Percentiles rank a stretch among this genome's conserved stretches.
Conservation (phyloP, 2,329 filamentous ascomycete genomes). For the Curvularia verruculosa region DNA sequence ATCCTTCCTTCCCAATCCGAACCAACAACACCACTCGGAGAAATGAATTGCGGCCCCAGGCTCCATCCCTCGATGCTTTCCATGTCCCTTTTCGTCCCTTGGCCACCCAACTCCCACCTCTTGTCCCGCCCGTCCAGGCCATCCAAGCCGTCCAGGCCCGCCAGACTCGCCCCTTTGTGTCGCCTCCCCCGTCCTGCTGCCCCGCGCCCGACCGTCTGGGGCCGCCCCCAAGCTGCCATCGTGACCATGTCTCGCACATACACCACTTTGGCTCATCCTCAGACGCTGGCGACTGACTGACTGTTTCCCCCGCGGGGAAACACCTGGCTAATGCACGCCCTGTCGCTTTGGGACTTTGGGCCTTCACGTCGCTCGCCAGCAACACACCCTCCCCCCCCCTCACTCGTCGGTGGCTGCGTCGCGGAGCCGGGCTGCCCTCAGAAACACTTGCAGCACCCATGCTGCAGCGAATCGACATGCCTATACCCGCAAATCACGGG, state of each 20-base stretch:
- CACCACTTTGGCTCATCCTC: too few relatives aligned
- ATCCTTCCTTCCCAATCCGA: too few relatives aligned
- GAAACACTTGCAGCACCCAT: slow-evolving; percentile 22
- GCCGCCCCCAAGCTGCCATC: slow-evolving; percentile 2
- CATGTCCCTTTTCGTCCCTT: too few relatives aligned
- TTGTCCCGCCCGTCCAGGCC: background rate
- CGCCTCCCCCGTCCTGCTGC: background rate
- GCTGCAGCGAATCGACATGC: too few relatives aligned
- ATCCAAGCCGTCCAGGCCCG: background rate
- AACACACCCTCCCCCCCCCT: background rate
- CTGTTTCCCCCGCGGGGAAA: background rate
- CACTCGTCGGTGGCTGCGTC: slow-evolving; percentile 24
- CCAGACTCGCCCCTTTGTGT: background rate
- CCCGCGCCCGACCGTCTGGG: too few relatives aligned
- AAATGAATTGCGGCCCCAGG: too few relatives aligned
- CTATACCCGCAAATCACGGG: slow-evolving; percentile 21
- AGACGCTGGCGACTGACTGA: background rate
- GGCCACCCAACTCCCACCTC: slow-evolving; percentile 3
- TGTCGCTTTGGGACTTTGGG: slow-evolving; percentile 9
- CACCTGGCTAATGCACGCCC: slow-evolving; percentile 17
- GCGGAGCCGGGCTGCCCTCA: slow-evolving; percentile 27
- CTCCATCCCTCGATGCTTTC: too few relatives aligned
- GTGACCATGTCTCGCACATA: slow-evolving; percentile 9
- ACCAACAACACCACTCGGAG: too few relatives aligned
- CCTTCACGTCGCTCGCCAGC: slow-evolving; percentile 16